Base-by-base conservation (phyloP, 2,329 filamentous ascomycete genomes). In the Nannizzia gypsea region DNA sequence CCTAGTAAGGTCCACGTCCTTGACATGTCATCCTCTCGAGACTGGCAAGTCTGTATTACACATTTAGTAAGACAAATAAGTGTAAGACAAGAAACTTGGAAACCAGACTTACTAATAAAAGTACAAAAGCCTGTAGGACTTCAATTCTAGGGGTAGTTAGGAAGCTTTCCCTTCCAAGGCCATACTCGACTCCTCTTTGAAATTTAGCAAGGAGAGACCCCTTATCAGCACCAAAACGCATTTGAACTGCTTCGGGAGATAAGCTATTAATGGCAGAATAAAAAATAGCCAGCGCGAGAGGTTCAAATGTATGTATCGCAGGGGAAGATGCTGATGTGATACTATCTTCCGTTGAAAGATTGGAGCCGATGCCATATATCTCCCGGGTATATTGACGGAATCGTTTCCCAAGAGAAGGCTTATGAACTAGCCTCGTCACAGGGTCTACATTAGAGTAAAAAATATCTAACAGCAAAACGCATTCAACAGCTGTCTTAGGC, bases 11-110 rank as follows among this genome's bases (percentile, higher is more conserved):
- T 56, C 61, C 61, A 63, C 4, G 52, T 60, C 38, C 38, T 62
- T 9, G 56, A 56, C 61, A 63, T 62, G 31, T 63, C 57, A 55
- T 63, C 61, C 57, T 63, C 61, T 8, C 60, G 60, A 11, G 50
- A 61, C 56, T 62, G 61, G 38, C 61, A 61, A 13, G 60, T 48
- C 40, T 58, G 46, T 48, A 38, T 34, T 36, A 34, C 31, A 34
- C 17, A n/a, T n/a, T n/a, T n/a, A 36, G 26, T 31, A 56, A 34
- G 13, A 13, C 6, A 5, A 3, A 17, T n/a, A 4, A 8, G 13
- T 36, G 4, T 42, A 42, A 4, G 2, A 8, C 6, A n/a, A 15
- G 15, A 42, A 6, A 2, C 13, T 2, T 15, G 6, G n/a, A 17
- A 2, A 17, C n/a, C n/a, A 17, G 4, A 42, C 38, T 42, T n/a